phyloP scores from a whole-genome alignment of 129 eudicot genomes.

The Deinandra increscens region DNA sequence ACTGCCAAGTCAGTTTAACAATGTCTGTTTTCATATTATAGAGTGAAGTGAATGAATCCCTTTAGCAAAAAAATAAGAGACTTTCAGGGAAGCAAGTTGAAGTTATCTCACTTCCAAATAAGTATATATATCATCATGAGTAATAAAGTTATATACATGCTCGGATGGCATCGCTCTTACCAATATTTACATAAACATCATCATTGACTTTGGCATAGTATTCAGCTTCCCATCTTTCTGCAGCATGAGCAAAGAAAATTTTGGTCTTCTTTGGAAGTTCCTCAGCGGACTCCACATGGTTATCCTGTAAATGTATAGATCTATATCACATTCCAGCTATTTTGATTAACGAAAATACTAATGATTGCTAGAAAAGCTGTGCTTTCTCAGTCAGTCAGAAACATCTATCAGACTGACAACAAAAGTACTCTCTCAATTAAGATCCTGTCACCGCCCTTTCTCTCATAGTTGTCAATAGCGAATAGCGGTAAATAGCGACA shows the following conservation, averaged over 20 bases:
- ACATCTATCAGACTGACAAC: neutral
- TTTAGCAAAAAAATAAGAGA: neutral
- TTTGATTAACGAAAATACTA: slow-evolving; percentile 5
- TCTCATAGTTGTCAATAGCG: no score
- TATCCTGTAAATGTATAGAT: slow-evolving; percentile 52
- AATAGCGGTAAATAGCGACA: no score
- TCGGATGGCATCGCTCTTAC: slow-evolving; percentile 35
- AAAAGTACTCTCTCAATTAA: neutral
- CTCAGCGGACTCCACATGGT: slow-evolving; percentile 81
- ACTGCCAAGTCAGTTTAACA: neutral
- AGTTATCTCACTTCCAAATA: neutral
- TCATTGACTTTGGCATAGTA: slow-evolving; percentile 89
- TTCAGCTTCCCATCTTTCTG: slow-evolving; percentile 90
- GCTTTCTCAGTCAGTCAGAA: slow-evolving; percentile 5
- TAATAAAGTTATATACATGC: neutral
- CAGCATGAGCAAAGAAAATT: slow-evolving; percentile 74
- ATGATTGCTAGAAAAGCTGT: neutral
- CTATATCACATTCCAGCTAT: slow-evolving; percentile 7
- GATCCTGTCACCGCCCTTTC: neutral
- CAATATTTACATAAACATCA: slow-evolving; percentile 79
- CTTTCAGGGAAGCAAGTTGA: slow-evolving; percentile 6
- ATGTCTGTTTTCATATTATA: neutral
- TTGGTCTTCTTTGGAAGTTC: slow-evolving; percentile 85
- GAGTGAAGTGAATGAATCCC: neutral
- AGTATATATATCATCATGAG: neutral